These are phyloP conservation scores for Actinidia chinensis DNA, from an alignment of 179 eudicot species.

Conservation along the genomic window DNA sequence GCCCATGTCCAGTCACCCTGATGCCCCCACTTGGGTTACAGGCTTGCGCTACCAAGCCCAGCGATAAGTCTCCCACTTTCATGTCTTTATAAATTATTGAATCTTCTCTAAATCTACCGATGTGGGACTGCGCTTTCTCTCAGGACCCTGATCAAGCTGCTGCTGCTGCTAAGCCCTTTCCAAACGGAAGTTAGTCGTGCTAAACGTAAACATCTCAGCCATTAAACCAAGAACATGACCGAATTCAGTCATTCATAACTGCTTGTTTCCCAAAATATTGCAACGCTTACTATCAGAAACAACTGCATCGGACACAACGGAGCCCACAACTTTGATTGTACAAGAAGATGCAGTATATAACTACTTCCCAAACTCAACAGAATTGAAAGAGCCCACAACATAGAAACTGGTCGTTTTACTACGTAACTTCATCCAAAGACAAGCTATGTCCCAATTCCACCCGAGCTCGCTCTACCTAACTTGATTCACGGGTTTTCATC, in stretches of 20 bases:
- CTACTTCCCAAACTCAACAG: too few species aligned
- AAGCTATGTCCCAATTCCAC: background rate
- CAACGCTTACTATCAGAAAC: too few species aligned
- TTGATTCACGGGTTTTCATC: slow-evolving; percentile 2
- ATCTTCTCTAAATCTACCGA: too few species aligned
- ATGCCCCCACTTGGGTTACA: slow-evolving; percentile 9
- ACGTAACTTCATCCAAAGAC: background rate
- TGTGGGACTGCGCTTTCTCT: too few species aligned
- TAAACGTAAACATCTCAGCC: too few species aligned
- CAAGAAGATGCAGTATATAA: background rate
- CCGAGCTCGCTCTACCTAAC: background rate
- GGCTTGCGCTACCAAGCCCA: background rate
- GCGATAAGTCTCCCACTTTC: fast-evolving
- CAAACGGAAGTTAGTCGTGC: too few species aligned
- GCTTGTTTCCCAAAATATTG: background rate
- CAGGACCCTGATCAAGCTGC: too few species aligned
- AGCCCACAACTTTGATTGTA: background rate
- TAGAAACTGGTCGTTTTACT: background rate
- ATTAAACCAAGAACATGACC: background rate
- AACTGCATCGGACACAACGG: background rate
- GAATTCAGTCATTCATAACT: background rate
- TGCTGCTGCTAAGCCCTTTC: too few species aligned
- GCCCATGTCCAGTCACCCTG: background rate
- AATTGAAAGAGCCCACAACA: background rate
- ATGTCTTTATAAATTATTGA: background rate